A percentile compares a stretch with the other conserved stretches of the same genome.
These are phyloP conservation scores for Alternaria postmessia DNA, from an alignment of 2,329 filamentous ascomycete species.

Conservation along the genomic window DNA sequence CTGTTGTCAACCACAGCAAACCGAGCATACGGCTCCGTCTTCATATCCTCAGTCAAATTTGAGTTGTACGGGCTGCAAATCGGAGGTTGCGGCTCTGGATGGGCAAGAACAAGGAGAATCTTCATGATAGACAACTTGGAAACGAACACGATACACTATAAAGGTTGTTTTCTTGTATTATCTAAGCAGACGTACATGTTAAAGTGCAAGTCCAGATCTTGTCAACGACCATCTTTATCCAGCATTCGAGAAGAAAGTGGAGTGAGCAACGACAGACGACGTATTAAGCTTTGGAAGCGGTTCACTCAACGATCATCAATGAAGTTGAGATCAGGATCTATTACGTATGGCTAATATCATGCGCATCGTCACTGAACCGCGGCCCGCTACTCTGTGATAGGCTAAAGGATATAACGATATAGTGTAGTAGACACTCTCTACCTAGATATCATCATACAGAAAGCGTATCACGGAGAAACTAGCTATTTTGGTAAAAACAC, in stretches of 20 bases:
- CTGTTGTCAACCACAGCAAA: too few species aligned
- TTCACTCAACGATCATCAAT: neutral
- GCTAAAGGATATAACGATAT: neutral
- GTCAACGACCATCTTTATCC: neutral
- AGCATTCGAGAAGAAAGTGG: neutral
- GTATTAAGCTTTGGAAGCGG: too few species aligned
- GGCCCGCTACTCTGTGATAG: neutral
- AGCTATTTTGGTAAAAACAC: neutral
- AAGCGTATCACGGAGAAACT: neutral
- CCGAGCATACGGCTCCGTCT: too few species aligned
- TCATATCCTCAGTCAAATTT: too few species aligned
- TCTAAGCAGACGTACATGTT: neutral
- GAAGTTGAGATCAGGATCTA: neutral
- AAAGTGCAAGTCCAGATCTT: neutral
- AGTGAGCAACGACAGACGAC: neutral
- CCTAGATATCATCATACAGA: neutral
- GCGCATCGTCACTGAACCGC: too few species aligned
- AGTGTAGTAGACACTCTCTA: neutral
- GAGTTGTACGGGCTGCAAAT: neutral
- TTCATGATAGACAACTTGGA: neutral
- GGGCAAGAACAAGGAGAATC: neutral
- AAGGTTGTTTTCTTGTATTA: neutral
- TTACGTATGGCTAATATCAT: too few species aligned
- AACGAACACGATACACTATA: neutral
- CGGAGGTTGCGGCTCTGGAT: neutral